These are phyloP conservation scores for Fusarium nurragi DNA, from an alignment of 2,329 filamentous ascomycete genomes.

Conservation along the genomic window DNA sequence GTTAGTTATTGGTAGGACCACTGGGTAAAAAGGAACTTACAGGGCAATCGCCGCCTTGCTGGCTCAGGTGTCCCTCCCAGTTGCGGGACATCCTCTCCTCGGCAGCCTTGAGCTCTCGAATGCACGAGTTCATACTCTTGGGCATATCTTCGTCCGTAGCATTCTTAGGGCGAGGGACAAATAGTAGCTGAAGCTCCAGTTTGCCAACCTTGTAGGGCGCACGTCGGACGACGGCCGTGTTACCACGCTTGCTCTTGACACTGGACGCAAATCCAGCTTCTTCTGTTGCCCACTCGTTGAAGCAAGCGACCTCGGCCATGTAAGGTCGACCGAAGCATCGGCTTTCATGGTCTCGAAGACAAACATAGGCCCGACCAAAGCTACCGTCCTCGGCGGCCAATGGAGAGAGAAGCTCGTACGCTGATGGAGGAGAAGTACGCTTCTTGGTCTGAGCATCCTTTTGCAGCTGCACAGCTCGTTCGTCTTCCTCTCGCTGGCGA, in stretches of 20 bases:
- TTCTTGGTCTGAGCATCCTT: conserved; percentile 72
- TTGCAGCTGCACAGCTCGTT: conserved; percentile 72
- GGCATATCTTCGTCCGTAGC: conserved; percentile 95
- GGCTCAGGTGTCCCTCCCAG: conserved; percentile 90
- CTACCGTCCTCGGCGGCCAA: conserved; percentile 91
- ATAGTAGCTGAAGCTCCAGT: conserved; percentile 91
- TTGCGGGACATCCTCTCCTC: conserved; percentile 80
- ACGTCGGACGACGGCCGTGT: conserved; percentile 75
- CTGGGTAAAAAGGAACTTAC: conserved; percentile 65
- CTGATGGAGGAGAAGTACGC: conserved; percentile 70
- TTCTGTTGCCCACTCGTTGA: conserved; percentile 98
- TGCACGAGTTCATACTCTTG: conserved; percentile 98
- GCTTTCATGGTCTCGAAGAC: conserved; percentile 89
- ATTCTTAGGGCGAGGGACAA: conserved; percentile 90
- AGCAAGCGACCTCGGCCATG: conserved; percentile 89
- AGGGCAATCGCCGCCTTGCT: conserved; percentile 97
- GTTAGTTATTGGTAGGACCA: conserved; percentile 50
- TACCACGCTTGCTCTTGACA: conserved; percentile 91
- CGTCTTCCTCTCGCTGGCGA: conserved; percentile 82
- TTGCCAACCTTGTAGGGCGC: conserved; percentile 98
- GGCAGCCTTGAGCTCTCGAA: conserved; percentile 90
- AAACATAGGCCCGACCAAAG: conserved; percentile 93
- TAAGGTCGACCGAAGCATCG: conserved; percentile 89
- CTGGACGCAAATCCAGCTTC: conserved; percentile 81
- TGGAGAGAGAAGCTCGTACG: conserved; percentile 88